Evolutionary conservation across 2,329 filamentous ascomycete genomes (phyloP).

Genomic region (Fusarium stilboides): DNA sequence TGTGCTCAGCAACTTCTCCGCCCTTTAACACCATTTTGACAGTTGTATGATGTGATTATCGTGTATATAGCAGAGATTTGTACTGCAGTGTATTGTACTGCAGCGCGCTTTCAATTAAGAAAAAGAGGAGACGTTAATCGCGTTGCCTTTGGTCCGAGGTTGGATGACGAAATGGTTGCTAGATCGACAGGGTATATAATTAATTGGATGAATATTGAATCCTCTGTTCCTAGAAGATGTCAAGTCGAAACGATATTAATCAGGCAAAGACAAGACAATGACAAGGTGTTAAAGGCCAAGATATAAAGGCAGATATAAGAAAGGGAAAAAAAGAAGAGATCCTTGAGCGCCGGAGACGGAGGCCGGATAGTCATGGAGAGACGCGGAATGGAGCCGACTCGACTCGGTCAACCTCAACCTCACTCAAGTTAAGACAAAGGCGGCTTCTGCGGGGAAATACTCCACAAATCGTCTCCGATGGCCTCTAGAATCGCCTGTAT

Average conservation of each 20-base stretch:
- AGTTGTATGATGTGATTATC: neutral
- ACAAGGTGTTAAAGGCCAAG: neutral
- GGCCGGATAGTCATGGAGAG: conserved; percentile 17
- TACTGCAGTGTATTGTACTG: neutral
- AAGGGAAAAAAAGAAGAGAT: conserved; percentile 1
- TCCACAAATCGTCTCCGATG: conserved; percentile 28
- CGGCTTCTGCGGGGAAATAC: conserved; percentile 34
- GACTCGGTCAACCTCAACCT: conserved; percentile 19
- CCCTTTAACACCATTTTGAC: conserved; percentile 64
- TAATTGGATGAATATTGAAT: neutral
- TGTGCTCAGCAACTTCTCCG: conserved; percentile 77
- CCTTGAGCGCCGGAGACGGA: conserved; percentile 26
- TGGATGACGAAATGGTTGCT: conserved; percentile 37
- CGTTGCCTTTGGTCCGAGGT: conserved; percentile 45
- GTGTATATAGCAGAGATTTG: neutral
- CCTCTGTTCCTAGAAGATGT: neutral
- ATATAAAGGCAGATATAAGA: neutral
- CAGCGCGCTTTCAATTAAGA: neutral
- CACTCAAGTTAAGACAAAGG: neutral
- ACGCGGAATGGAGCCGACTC: conserved; percentile 36
- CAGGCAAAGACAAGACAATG: conserved; percentile 1
- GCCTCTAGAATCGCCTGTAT: conserved; percentile 45
- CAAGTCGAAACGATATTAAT: neutral
- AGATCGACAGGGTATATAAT: conserved; percentile 23
- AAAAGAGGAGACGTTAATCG: conserved; percentile 2